Evolutionary conservation across 2,329 filamentous ascomycete species (phyloP).

Genomic region (Alternaria viburni): DNA sequence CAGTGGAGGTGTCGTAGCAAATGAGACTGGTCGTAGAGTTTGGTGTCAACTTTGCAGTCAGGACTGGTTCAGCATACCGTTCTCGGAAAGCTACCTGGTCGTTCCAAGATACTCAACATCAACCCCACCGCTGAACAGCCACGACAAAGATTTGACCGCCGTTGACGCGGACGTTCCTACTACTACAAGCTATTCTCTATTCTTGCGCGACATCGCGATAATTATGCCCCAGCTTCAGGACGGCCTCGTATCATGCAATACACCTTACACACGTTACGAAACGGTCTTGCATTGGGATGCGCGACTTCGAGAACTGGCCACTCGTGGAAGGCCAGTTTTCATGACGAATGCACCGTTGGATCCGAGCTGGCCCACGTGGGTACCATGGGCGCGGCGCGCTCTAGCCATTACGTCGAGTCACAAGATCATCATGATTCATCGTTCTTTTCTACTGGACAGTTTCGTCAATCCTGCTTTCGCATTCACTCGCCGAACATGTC

Average conservation of each 20-base stretch:
- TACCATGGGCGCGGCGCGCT: conserved; percentile 30
- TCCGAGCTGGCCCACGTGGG: conserved; percentile 42
- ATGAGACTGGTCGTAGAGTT: conserved; percentile 42
- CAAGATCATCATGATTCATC: conserved; percentile 51
- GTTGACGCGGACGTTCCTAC: conserved; percentile 30
- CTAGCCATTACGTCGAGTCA: conserved; percentile 7
- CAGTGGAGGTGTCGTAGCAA: background rate
- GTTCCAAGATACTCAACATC: conserved; percentile 38
- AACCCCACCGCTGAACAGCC: conserved; percentile 37
- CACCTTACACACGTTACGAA: conserved; percentile 48
- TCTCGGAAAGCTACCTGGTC: conserved; percentile 48
- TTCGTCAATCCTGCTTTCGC: conserved; percentile 46
- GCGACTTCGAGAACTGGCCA: conserved; percentile 41
- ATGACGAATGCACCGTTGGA: conserved; percentile 38
- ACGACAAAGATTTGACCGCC: conserved; percentile 12
- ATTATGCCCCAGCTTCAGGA: conserved; percentile 48
- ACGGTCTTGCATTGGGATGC: conserved; percentile 46
- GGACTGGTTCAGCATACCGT: conserved; percentile 51
- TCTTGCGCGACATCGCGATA: conserved; percentile 43
- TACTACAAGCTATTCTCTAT: conserved; percentile 38
- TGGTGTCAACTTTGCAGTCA: conserved; percentile 50
- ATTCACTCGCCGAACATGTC: conserved; percentile 46
- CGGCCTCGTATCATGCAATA: conserved; percentile 39
- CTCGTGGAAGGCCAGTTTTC: conserved; percentile 36
- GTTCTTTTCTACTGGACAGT: conserved; percentile 45